These are phyloP conservation scores for Ulvella scutata DNA, from an alignment of 139 green algal genomes.

Conservation along the genomic window DNA sequence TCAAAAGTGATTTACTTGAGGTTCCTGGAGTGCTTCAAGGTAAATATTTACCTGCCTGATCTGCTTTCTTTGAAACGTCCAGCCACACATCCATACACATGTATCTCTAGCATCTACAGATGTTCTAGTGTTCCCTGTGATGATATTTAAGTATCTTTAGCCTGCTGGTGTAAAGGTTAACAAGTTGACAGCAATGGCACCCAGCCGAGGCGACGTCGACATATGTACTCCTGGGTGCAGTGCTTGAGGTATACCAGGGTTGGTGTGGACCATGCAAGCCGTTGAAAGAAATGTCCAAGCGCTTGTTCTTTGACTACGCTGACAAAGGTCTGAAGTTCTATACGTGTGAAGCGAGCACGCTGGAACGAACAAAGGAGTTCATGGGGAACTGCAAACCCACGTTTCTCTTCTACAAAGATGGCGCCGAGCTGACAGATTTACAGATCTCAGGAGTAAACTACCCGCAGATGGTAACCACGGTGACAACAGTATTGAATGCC, in stretches of 20 bases:
- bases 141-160: too few species aligned
- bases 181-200: too few species aligned
- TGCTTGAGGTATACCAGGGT: background rate
- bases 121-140: too few species aligned
- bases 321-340: conserved; percentile 1
- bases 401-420: background rate
- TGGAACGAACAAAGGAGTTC: background rate
- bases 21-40: background rate
- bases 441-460: background rate
- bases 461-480: background rate
- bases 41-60: background rate
- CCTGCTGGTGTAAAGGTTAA: too few species aligned
- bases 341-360: background rate
- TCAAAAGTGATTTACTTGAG: background rate
- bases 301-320: background rate
- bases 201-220: too few species aligned
- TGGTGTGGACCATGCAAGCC: background rate
- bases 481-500: background rate
- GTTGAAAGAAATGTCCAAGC: conserved; percentile 1
- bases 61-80: background rate
- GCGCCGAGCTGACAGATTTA: background rate
- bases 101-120: too few species aligned
- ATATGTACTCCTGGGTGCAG: background rate
- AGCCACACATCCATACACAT: too few species aligned
- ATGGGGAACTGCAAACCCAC: background rate